phyloP scores from a whole-genome alignment of 306 rosid genomes.

The Vigna trinervia region DNA sequence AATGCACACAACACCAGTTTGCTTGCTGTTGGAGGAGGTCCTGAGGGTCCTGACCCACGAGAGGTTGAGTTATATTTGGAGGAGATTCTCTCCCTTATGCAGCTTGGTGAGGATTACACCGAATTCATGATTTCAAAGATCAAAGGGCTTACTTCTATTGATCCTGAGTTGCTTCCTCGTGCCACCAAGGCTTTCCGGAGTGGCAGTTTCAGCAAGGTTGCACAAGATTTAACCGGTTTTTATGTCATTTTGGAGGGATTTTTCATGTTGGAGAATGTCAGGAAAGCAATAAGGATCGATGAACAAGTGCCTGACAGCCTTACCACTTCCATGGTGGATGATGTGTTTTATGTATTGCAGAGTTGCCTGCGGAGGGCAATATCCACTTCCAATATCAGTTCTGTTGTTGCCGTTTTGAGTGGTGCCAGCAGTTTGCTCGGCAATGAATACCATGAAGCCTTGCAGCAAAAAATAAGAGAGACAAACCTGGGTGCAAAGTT shows the following conservation, averaged over 20 bases:
- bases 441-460: conserved; percentile 90
- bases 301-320: conserved; percentile 90
- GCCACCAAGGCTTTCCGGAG: conserved; percentile 90
- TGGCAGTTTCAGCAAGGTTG: conserved; percentile 87
- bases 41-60: conserved; percentile 89
- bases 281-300: conserved; percentile 88
- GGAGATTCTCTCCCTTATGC: conserved; percentile 85
- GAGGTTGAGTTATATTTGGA: conserved; percentile 89
- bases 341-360: conserved; percentile 92
- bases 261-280: conserved; percentile 96
- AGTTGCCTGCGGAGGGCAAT: conserved; percentile 89
- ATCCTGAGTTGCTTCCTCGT: conserved; percentile 85
- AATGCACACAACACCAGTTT: conserved; percentile 81
- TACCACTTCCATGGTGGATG: conserved; percentile 96
- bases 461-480: conserved; percentile 84
- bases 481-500: conserved; percentile 92
- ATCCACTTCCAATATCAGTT: conserved; percentile 86
- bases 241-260: conserved; percentile 92
- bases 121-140: conserved; percentile 88
- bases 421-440: conserved; percentile 83
- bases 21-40: conserved; percentile 72
- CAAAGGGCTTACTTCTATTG: conserved; percentile 79
- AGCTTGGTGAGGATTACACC: conserved; percentile 88
- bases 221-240: conserved; percentile 88
- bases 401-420: conserved; percentile 88